These are phyloP conservation scores for Mycena rosella DNA, from an alignment of 768 basidiomycete species.

Conservation along the genomic window DNA sequence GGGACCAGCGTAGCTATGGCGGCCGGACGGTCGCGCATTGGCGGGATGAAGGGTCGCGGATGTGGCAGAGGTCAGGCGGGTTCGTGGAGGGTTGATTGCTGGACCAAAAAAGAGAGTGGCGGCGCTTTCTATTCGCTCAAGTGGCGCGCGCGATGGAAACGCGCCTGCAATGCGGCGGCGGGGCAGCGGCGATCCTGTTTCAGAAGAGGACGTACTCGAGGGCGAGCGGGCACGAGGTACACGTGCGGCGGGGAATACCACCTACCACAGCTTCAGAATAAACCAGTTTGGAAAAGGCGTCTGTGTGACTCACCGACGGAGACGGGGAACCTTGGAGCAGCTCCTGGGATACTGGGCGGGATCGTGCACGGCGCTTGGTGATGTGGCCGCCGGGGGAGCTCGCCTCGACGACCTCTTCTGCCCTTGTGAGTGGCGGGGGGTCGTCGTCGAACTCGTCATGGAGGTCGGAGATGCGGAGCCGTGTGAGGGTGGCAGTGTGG, in stretches of 20 bases:
- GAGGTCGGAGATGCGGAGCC: conserved; percentile 61
- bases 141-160: conserved; percentile 51
- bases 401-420: conserved; percentile 73
- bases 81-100: conserved; percentile 52
- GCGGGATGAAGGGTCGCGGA: conserved; percentile 40
- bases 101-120: conserved; percentile 81
- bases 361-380: conserved; percentile 79
- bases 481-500: conserved; percentile 52
- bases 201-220: conserved; percentile 59
- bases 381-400: conserved; percentile 85
- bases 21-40: conserved; percentile 49
- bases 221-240: conserved; percentile 49
- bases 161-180: conserved; percentile 65
- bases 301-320: conserved; percentile 51
- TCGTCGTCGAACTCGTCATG: conserved; percentile 54
- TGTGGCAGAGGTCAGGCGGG: conserved; percentile 48
- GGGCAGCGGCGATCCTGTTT: conserved; percentile 65
- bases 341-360: conserved; percentile 78
- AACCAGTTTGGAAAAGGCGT: conserved; percentile 11
- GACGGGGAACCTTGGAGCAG: conserved; percentile 68
- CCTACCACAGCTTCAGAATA: conserved; percentile 19
- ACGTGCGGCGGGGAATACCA: conserved; percentile 60
- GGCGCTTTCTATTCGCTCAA: conserved; percentile 68
- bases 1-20: conserved; percentile 77
- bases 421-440: conserved; percentile 18